Conservation (phyloP, 805 yeast species). For the Starmerella floris region DNA sequence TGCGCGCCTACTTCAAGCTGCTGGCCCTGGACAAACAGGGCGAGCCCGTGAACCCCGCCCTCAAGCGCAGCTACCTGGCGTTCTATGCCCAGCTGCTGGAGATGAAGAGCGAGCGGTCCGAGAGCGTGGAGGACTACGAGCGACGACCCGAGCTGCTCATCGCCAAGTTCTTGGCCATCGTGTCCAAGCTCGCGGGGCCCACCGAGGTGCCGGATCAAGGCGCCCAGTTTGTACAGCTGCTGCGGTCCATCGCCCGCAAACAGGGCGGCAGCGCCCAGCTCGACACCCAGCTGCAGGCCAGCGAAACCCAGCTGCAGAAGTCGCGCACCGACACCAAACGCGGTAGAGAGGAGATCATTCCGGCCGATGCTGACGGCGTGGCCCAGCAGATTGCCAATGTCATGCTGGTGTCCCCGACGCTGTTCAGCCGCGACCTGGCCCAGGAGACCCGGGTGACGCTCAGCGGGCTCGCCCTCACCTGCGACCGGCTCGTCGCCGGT, state of each 20-base stretch:
- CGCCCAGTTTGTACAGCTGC: conserved; percentile 24
- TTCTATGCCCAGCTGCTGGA: conserved; percentile 47
- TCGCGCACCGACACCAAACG: background rate
- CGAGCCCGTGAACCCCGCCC: conserved; percentile 11
- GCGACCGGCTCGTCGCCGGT: conserved; percentile 13
- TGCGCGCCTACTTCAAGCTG: conserved; percentile 26
- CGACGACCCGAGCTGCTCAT: conserved; percentile 28
- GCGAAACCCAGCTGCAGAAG: conserved; percentile 6
- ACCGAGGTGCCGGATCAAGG: conserved; percentile 21
- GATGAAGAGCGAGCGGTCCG: conserved; percentile 26
- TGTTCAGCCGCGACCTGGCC: conserved; percentile 25
- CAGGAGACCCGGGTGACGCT: background rate
- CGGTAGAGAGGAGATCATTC: conserved; percentile 13
- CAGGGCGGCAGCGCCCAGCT: conserved; percentile 16
- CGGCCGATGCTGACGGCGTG: conserved; percentile 41
- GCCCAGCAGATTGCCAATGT: conserved; percentile 36
- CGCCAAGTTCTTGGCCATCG: conserved; percentile 26
- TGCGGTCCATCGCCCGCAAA: conserved; percentile 19
- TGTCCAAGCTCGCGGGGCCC: conserved; percentile 22
- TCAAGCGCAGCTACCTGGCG: conserved; percentile 35
- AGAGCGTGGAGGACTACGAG: conserved; percentile 19
- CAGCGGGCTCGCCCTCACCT: background rate
- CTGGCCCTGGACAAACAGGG: conserved; percentile 19
- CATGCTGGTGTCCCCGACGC: conserved; percentile 37
- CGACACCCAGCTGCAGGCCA: conserved; percentile 21